phyloP scores from a whole-genome alignment of 1,139 yeast genomes.

The Lodderomyces theae region DNA sequence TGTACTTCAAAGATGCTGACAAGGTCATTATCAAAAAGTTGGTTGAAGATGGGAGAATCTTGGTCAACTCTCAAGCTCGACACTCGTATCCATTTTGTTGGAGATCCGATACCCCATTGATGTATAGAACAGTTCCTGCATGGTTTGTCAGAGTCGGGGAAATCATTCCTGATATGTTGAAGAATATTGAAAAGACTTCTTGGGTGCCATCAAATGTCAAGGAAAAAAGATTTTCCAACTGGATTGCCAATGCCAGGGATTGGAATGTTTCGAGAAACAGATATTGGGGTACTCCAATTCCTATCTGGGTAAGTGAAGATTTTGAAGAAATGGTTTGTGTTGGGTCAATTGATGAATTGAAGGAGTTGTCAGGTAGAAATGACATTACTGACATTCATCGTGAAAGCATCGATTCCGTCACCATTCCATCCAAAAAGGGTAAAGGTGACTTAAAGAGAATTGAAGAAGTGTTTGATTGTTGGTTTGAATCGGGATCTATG shows the following conservation, averaged over 20 bases:
- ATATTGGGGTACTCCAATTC: conserved; percentile 99
- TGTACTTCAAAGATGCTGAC: conserved; percentile 95
- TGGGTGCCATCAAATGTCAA: conserved; percentile 94
- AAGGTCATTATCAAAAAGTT: conserved; percentile 80
- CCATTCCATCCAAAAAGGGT: conserved; percentile 91
- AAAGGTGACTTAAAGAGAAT: conserved; percentile 85
- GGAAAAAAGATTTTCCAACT: conserved; percentile 92
- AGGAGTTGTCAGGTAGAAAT: conserved; percentile 73
- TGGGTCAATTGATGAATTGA: conserved; percentile 85
- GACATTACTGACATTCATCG: conserved; percentile 91
- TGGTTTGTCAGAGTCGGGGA: conserved; percentile 95
- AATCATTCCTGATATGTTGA: conserved; percentile 84
- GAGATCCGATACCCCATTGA: conserved; percentile 98
- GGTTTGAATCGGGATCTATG: conserved; percentile 99
- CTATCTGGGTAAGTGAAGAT: conserved; percentile 96
- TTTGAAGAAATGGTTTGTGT: conserved; percentile 88
- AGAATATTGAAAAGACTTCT: conserved; percentile 77
- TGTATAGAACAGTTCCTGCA: conserved; percentile 95
- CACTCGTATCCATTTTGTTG: conserved; percentile 99
- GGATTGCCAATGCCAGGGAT: conserved; percentile 98
- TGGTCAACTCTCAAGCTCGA: conserved; percentile 77
- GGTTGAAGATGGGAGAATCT: conserved; percentile 72
- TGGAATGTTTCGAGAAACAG: conserved; percentile 98
- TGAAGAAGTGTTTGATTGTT: conserved; percentile 98
- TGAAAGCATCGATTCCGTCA: conserved; percentile 84